Evolutionary conservation across 106 monocot species (phyloP).

Genomic region (Phalaenopsis equestris): DNA sequence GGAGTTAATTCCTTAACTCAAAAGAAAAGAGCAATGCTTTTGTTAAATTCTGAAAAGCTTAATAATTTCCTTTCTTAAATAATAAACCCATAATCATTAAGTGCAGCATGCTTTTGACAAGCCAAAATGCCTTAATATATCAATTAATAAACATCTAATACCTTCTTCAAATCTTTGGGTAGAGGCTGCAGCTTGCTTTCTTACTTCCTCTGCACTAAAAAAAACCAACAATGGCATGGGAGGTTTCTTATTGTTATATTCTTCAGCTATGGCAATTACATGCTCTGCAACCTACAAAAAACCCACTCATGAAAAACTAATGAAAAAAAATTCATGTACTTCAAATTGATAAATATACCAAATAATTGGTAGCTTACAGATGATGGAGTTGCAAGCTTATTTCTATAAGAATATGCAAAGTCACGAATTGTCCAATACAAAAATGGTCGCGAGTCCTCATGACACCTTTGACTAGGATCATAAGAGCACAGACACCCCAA

Average conservation of each 20-base stretch:
- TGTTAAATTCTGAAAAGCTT: background rate
- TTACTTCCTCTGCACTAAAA: slow-evolving; percentile 66
- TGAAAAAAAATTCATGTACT: background rate
- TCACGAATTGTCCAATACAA: slow-evolving; percentile 97
- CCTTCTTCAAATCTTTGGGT: slow-evolving; percentile 75
- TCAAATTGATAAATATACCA: background rate
- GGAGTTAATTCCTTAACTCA: background rate
- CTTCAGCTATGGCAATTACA: slow-evolving; percentile 69
- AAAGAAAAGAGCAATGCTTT: background rate
- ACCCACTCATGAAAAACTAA: background rate
- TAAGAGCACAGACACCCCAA: slow-evolving; percentile 45
- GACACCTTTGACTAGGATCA: slow-evolving; percentile 34
- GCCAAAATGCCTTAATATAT: background rate
- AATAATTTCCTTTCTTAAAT: background rate
- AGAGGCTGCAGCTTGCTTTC: slow-evolving; percentile 81
- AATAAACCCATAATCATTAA: background rate
- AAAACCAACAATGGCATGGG: slow-evolving; percentile 64
- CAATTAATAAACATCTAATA: slow-evolving; percentile 16
- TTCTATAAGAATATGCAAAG: slow-evolving; percentile 90
- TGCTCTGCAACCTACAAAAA: slow-evolving; percentile 64
- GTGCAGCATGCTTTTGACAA: background rate
- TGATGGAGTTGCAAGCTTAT: slow-evolving; percentile 67
- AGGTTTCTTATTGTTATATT: slow-evolving; percentile 46
- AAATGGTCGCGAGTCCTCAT: slow-evolving; percentile 29
- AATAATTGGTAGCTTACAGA: slow-evolving; percentile 36